Percentiles rank a stretch among this genome's conserved stretches.
Conservation (phyloP, 2,329 filamentous ascomycete genomes). For the Colletotrichum echinochloae region DNA sequence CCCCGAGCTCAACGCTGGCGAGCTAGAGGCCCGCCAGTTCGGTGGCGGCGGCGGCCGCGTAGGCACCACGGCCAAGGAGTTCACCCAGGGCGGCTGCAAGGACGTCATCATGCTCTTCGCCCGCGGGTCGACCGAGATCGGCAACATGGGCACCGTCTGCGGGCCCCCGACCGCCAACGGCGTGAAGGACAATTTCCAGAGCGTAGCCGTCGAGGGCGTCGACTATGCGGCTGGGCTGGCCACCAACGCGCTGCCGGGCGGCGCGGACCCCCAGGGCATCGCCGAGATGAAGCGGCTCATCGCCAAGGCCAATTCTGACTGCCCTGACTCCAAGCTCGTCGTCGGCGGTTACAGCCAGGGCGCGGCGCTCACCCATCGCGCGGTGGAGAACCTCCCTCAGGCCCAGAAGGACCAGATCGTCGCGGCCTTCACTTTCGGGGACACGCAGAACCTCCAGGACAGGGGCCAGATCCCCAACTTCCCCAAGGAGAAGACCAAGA, state of each 20-base stretch:
- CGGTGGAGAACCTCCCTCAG: slow-evolving; percentile 45
- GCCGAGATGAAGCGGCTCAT: slow-evolving; percentile 50
- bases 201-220: slow-evolving; percentile 45
- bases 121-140: slow-evolving; percentile 43
- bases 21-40: slow-evolving; percentile 40
- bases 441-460: slow-evolving; percentile 48
- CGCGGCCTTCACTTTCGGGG: slow-evolving; percentile 46
- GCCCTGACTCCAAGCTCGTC: slow-evolving; percentile 52
- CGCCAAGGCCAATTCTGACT: slow-evolving; percentile 51
- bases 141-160: slow-evolving; percentile 43
- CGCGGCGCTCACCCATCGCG: slow-evolving; percentile 46
- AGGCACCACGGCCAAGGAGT: slow-evolving; percentile 43
- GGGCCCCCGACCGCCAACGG: slow-evolving; percentile 42
- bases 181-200: slow-evolving; percentile 42
- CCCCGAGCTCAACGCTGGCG: slow-evolving; percentile 12
- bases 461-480: slow-evolving; percentile 51
- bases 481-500: slow-evolving; percentile 51
- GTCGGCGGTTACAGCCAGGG: slow-evolving; percentile 56
- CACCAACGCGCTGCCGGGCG: slow-evolving; percentile 49
- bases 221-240: slow-evolving; percentile 51
- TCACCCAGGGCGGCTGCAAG: slow-evolving; percentile 44
- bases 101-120: slow-evolving; percentile 45
- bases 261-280: slow-evolving; percentile 49
- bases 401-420: slow-evolving; percentile 44
- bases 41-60: slow-evolving; percentile 36